Conservation (phyloP, 768 basidiomycete genomes). For the Mycena kentingensis region DNA sequence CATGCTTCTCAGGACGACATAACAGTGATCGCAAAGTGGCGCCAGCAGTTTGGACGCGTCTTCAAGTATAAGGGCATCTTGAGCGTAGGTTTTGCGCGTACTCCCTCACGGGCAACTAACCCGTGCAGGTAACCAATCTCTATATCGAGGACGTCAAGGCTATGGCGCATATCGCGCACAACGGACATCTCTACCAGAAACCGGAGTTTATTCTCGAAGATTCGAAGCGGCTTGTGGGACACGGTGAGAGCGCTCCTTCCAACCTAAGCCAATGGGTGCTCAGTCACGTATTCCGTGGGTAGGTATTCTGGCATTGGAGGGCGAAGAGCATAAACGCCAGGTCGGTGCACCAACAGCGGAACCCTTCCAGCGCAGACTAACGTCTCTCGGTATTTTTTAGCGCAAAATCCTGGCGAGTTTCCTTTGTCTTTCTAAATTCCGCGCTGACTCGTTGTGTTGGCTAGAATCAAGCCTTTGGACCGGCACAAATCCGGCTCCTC, state of each 20-base stretch:
- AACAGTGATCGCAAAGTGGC: neutral
- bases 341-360: slow-evolving; percentile 19
- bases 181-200: too few species aligned
- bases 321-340: slow-evolving; percentile 42
- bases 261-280: too few species aligned
- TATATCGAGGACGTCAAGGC: neutral
- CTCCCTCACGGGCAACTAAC: neutral
- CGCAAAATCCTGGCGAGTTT: slow-evolving; percentile 4
- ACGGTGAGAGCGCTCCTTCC: too few species aligned
- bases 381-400: too few species aligned
- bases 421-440: too few species aligned
- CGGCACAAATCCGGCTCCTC: slow-evolving; percentile 41
- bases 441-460: neutral
- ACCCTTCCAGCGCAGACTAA: neutral
- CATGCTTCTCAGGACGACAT: neutral
- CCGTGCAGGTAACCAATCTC: neutral
- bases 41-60: neutral
- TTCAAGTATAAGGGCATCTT: neutral
- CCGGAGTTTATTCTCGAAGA: too few species aligned
- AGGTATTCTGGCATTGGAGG: slow-evolving; percentile 42
- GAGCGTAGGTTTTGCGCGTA: neutral
- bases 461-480: slow-evolving; percentile 50
- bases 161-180: neutral
- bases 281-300: too few species aligned
- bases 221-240: too few species aligned